Evolutionary conservation across 768 basidiomycete genomes (phyloP).

Genomic region (Gautieria morchelliformis): DNA sequence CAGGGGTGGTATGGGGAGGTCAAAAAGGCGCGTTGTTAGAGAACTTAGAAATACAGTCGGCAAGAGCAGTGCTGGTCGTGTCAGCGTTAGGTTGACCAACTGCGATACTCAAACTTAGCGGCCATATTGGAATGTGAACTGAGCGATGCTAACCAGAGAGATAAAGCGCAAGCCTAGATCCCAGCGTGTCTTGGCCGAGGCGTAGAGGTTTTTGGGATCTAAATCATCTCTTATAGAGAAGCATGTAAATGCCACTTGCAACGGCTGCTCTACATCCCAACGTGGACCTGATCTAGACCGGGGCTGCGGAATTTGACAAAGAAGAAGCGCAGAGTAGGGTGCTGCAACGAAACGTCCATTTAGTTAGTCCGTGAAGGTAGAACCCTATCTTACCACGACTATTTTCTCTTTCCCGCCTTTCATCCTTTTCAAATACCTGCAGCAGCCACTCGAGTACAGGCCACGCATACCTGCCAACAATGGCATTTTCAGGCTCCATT

Average conservation of each 20-base stretch:
- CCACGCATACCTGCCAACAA: conserved; percentile 60
- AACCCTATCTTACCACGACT: conserved; percentile 28
- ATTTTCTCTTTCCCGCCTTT: conserved; percentile 26
- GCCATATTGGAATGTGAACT: neutral
- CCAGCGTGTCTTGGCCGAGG: neutral
- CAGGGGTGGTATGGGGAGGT: neutral
- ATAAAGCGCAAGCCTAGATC: conserved; percentile 5
- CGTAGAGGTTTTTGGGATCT: neutral
- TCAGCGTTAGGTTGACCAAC: conserved; percentile 6
- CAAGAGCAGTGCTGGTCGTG: neutral
- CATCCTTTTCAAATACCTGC: conserved; percentile 59
- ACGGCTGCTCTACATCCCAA: conserved; percentile 45
- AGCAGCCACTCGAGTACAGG: conserved; percentile 62
- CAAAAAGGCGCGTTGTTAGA: neutral
- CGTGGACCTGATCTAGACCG: conserved; percentile 36
- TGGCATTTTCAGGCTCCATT: conserved; percentile 17
- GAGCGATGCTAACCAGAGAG: neutral
- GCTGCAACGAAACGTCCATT: conserved; percentile 18
- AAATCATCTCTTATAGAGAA: conserved; percentile 4
- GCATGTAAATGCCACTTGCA: conserved; percentile 32
- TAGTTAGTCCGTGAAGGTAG: neutral
- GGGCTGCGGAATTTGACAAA: conserved; percentile 50
- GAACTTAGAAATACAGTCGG: neutral
- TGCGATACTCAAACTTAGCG: neutral
- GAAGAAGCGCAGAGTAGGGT: conserved; percentile 41